phyloP scores from a whole-genome alignment of 441 rosid genomes.

The Arabidopsis hybrid region DNA sequence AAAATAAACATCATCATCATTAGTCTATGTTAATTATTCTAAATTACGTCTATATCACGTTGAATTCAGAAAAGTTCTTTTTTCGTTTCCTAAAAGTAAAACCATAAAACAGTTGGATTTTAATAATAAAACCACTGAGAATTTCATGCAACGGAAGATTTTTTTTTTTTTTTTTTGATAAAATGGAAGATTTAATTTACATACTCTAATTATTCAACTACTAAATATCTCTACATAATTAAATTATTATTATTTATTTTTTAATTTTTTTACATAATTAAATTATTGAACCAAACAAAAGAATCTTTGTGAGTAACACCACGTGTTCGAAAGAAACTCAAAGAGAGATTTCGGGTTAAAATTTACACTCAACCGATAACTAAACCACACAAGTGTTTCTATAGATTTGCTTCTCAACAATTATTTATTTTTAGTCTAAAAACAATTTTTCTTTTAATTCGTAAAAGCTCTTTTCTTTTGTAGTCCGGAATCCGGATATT shows the following conservation, averaged over 20 bases:
- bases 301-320: background rate
- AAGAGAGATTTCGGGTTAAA: background rate
- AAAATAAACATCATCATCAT: background rate
- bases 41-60: background rate
- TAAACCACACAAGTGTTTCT: background rate
- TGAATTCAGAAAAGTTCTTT: conserved; percentile 13
- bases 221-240: background rate
- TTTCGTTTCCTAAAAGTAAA: background rate
- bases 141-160: no score
- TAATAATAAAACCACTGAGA: background rate
- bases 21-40: conserved; percentile 5
- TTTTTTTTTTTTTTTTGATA: no score
- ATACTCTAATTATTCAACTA: background rate
- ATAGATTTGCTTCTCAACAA: background rate
- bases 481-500: no score
- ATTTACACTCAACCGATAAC: background rate
- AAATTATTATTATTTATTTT: no score
- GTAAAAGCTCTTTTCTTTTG: no score
- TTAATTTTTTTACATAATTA: no score
- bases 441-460: no score
- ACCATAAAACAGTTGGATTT: no score
- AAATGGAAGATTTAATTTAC: no score
- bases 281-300: background rate
- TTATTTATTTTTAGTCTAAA: no score
- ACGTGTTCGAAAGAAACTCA: background rate